These are phyloP conservation scores for Guyanaporus albipodus DNA, from an alignment of 768 basidiomycete genomes.

Conservation along the genomic window DNA sequence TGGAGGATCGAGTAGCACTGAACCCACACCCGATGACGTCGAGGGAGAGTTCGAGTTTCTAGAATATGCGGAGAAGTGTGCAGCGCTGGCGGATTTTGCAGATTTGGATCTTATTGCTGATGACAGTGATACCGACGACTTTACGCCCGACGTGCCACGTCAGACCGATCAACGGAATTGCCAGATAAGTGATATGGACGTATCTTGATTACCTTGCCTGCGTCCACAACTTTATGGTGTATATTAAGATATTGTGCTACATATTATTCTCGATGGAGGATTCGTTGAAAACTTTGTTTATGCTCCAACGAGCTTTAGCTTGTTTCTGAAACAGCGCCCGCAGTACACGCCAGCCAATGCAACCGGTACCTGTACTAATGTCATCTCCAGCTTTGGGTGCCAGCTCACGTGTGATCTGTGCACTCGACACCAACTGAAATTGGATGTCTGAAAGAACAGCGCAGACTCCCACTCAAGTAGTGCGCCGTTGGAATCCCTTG, in stretches of 20 bases:
- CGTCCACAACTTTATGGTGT: neutral
- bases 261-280: neutral
- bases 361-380: no score
- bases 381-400: no score
- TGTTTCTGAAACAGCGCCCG: no score
- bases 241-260: constrained; percentile 2
- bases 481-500: no score
- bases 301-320: no score
- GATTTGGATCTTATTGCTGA: constrained; percentile 33
- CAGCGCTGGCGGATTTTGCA: constrained; percentile 44
- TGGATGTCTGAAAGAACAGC: no score
- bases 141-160: neutral
- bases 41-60: constrained; percentile 58
- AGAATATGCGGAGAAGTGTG: constrained; percentile 55
- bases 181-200: constrained; percentile 24
- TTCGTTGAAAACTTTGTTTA: no score
- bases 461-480: no score
- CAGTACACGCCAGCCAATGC: no score
- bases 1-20: constrained; percentile 1
- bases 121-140: constrained; percentile 25
- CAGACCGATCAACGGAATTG: neutral
- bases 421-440: no score
- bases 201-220: constrained; percentile 13
- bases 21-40: constrained; percentile 42
- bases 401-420: no score